Base-by-base conservation (phyloP, 495 filamentous ascomycete species). In the Talaromyces wortmannii region DNA sequence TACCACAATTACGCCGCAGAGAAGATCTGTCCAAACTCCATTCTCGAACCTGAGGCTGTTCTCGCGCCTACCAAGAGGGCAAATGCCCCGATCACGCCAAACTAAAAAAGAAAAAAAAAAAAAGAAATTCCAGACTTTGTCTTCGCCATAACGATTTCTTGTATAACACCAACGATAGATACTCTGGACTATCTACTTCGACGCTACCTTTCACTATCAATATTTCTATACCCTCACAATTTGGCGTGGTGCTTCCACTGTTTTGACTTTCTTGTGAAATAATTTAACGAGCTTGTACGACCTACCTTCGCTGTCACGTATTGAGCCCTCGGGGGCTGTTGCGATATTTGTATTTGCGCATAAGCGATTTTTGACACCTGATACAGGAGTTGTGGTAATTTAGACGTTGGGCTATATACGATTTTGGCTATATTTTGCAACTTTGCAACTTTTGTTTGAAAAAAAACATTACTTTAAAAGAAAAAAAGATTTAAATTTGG, bases 1-100 rank as follows among this genome's bases (percentile, higher is more conserved):
- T 57, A 57, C 17, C 48, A 57, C 30, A 51, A 50, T 23, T 57
- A 57, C 15, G 55, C 55, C 29, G 31, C 23, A 13, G 47, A 57
- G 29, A 52, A 30, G 7, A 51, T 57, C 32, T 48, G 44, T 49
- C 42, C 56, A n/a, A 53, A 46, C 16, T 45, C 52, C 11, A 45
- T 53, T 13, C 52, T 53, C 1, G 52, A 53, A 18, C 52, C 52
- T 3, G 52, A 53, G 43, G n/a, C 40, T 5, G 15, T 53, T 18
- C 52, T 53, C 15, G 42, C 52, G 36, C 36, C 23, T 23, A 2
- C 23, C 23, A 23, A 23, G 23, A 23, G 23, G 23, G 1, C 23
- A 23, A 23, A 23, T 23, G 23, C 23, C 23, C 23, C 23, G 23
- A 23, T 23, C 23, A 23, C 23, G 23, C 23, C 23, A 4, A 23